These are phyloP conservation scores for Cunninghamia lanceolata DNA, from an alignment of 75 land plant species.

Conservation along the genomic window DNA sequence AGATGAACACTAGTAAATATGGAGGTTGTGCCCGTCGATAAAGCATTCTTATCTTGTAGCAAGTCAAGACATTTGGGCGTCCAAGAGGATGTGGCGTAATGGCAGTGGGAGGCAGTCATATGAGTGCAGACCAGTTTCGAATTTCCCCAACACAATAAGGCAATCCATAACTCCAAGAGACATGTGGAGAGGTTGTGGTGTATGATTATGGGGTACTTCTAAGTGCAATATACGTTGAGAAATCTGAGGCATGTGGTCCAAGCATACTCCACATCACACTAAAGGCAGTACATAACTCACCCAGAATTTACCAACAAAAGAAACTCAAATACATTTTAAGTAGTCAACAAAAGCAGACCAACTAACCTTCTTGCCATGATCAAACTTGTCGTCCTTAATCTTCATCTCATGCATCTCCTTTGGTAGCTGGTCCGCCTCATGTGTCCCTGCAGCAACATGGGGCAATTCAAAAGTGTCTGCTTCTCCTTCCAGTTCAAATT, in stretches of 20 bases:
- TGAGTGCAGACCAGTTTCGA: not conserved
- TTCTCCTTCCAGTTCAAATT: constrained; percentile 60
- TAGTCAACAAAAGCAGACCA: not conserved
- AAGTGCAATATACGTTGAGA: not conserved
- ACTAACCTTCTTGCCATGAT: constrained; percentile 5
- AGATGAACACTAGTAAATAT: not conserved
- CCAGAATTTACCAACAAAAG: not conserved
- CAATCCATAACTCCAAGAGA: not conserved
- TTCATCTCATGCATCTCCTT: constrained; percentile 73
- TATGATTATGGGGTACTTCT: not conserved
- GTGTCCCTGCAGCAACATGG: constrained; percentile 11
- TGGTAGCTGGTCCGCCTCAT: constrained; percentile 49
- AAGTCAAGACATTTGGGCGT: not conserved
- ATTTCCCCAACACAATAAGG: not conserved
- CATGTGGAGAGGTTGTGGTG: not conserved
- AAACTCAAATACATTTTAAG: not conserved
- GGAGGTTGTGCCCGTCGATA: not conserved
- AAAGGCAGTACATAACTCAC: not conserved
- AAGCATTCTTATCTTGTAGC: not conserved
- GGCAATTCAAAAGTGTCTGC: constrained; percentile 9
- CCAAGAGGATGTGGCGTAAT: not conserved
- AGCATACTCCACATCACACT: not conserved
- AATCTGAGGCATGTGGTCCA: not conserved
- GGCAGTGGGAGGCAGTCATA: not conserved
- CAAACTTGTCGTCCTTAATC: constrained; percentile 55